Conservation (phyloP, 2,329 filamentous ascomycete genomes). For the Geosmithia morbida region DNA sequence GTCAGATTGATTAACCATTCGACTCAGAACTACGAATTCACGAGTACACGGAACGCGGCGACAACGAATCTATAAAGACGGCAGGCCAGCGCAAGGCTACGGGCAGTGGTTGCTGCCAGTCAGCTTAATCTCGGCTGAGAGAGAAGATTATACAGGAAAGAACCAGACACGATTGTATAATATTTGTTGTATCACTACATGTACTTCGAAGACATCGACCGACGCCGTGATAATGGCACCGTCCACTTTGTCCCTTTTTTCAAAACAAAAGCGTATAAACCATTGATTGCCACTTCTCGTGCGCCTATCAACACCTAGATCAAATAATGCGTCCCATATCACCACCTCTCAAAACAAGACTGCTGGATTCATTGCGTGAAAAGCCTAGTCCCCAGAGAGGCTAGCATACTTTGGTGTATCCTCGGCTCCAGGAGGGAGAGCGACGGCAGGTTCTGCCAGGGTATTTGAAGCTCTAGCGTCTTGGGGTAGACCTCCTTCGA, state of each 20-base stretch:
- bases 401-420: conserved; percentile 71
- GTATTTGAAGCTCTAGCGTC: conserved; percentile 1
- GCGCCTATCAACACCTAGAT: neutral
- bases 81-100: conserved; percentile 19
- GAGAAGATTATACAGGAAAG: neutral
- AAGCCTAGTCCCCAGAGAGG: conserved; percentile 60
- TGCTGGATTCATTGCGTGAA: conserved; percentile 11
- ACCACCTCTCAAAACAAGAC: conserved; percentile 4
- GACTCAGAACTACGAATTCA: conserved; percentile 70
- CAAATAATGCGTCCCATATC: neutral
- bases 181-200: conserved; percentile 3
- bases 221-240: conserved; percentile 3
- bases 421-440: conserved; percentile 64
- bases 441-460: conserved; percentile 30
- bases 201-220: conserved; percentile 4
- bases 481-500: conserved; percentile 19
- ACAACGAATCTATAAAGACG: conserved; percentile 81
- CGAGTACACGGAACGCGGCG: conserved; percentile 75
- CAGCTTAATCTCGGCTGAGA: neutral
- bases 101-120: conserved; percentile 17
- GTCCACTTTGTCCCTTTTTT: neutral
- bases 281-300: neutral
- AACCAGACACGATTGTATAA: conserved; percentile 2
- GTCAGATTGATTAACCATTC: neutral
- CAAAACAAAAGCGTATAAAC: neutral